These are phyloP conservation scores for Bryoerythrophyllum caledonicum DNA, from an alignment of 225 moss, liverwort and hornwort species.

Conservation along the genomic window DNA sequence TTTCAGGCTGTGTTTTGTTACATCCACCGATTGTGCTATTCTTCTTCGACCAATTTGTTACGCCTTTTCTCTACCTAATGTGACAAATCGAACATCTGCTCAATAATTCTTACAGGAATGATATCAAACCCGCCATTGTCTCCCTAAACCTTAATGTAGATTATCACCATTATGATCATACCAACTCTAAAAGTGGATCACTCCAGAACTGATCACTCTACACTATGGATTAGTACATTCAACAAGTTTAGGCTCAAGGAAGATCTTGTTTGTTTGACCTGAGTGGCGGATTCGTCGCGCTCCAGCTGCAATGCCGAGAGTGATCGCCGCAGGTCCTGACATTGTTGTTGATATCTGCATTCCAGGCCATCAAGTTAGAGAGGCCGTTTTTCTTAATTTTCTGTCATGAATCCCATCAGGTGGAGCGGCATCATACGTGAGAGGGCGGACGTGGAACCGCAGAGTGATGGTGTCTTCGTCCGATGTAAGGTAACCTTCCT, in stretches of 20 bases:
- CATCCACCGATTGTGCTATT: too few relatives aligned
- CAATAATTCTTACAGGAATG: too few relatives aligned
- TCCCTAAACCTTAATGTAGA: too few relatives aligned
- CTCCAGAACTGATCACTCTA: too few relatives aligned
- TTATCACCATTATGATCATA: too few relatives aligned
- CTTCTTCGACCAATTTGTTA: too few relatives aligned
- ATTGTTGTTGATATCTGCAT: slow-evolving; percentile 62
- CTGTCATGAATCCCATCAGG: not conserved
- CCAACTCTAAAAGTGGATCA: too few relatives aligned
- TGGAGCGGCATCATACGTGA: slow-evolving; percentile 39
- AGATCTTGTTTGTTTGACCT: slow-evolving; percentile 26
- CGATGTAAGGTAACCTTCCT: slow-evolving; percentile 62
- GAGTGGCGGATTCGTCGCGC: slow-evolving; percentile 56
- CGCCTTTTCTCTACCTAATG: too few relatives aligned
- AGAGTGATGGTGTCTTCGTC: slow-evolving; percentile 60
- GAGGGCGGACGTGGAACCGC: slow-evolving; percentile 59
- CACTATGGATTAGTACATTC: not conserved
- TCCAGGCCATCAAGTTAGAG: not conserved
- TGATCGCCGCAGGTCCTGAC: slow-evolving; percentile 56
- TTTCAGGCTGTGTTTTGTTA: not conserved
- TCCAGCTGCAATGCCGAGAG: slow-evolving; percentile 49
- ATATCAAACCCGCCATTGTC: too few relatives aligned
- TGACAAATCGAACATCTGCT: too few relatives aligned
- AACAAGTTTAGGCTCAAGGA: not conserved
- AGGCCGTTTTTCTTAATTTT: not conserved